A percentile compares a stretch with the other conserved stretches of the same genome.
Conservation (phyloP, 257 asterid genomes). For the Striga asiatica region DNA sequence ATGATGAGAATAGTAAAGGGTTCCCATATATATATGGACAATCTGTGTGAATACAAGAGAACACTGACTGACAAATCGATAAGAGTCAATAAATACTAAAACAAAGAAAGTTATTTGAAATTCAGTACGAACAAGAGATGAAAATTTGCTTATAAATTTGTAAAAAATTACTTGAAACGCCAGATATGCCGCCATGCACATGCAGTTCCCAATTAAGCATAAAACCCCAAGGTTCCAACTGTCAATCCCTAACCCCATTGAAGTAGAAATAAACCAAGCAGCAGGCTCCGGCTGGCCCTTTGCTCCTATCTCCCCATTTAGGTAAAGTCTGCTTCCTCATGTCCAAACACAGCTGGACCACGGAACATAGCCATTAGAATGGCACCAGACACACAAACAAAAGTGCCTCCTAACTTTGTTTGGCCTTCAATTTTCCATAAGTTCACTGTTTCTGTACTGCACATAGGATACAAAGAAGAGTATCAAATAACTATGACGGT, state of each 20-base stretch:
- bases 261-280: constrained; percentile 49
- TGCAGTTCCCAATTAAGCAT: constrained; percentile 85
- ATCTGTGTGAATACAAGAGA: background rate
- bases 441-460: constrained; percentile 77
- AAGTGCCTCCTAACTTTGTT: constrained; percentile 68
- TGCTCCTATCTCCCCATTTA: constrained; percentile 34
- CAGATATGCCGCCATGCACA: constrained; percentile 72
- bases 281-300: constrained; percentile 55
- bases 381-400: constrained; percentile 78
- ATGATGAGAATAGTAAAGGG: background rate
- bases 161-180: constrained; percentile 58
- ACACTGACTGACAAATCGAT: too few relatives aligned
- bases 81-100: background rate
- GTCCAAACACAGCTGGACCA: constrained; percentile 72
- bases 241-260: constrained; percentile 52
- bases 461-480: constrained; percentile 20
- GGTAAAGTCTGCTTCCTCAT: constrained; percentile 29
- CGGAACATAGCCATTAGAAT: constrained; percentile 72
- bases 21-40: background rate
- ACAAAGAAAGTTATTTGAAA: background rate
- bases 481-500: background rate
- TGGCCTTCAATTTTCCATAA: constrained; percentile 64
- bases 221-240: constrained; percentile 80
- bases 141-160: background rate
- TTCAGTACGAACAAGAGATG: background rate